phyloP scores from a whole-genome alignment of 2,329 filamentous ascomycete genomes.

The Colletotrichum cordylinicola region DNA sequence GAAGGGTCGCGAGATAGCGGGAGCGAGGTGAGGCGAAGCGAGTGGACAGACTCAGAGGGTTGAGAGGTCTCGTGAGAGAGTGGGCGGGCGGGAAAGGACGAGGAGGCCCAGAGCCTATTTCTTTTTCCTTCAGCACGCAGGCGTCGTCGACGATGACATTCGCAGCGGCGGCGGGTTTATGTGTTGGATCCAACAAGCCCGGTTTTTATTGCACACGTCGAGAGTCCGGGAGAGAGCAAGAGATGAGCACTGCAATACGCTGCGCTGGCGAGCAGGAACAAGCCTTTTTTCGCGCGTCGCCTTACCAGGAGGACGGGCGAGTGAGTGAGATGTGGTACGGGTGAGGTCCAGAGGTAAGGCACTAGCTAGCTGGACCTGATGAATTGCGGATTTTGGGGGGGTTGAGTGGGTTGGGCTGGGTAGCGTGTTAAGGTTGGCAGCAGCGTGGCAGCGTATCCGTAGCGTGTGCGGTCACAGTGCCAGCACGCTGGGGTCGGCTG shows the following conservation, averaged over 20 bases:
- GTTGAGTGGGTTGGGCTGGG: background rate
- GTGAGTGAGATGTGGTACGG: background rate
- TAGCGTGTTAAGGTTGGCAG: background rate
- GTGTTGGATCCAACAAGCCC: background rate
- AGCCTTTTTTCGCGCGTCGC: constrained; percentile 17
- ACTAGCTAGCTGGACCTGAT: background rate
- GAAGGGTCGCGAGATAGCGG: constrained; percentile 7
- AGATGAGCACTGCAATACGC: background rate
- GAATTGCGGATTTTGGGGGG: background rate
- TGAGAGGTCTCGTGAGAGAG: background rate
- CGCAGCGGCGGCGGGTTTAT: background rate
- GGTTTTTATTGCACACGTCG: constrained; percentile 17
- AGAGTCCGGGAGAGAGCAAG: background rate
- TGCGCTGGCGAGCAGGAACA: constrained; percentile 9
- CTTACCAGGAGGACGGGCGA: constrained; percentile 8
- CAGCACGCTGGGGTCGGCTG: background rate
- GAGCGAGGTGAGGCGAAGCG: constrained; percentile 13
- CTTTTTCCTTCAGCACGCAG: background rate
- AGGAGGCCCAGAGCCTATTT: background rate
- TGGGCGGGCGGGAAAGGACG: background rate
- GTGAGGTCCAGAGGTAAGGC: background rate
- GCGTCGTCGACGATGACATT: constrained; percentile 3
- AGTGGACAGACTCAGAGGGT: background rate
- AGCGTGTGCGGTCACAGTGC: background rate
- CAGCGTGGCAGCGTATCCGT: background rate